These are phyloP conservation scores for Hemisphaericaspora nanyangensis DNA, from an alignment of 805 yeast species.

Conservation along the genomic window DNA sequence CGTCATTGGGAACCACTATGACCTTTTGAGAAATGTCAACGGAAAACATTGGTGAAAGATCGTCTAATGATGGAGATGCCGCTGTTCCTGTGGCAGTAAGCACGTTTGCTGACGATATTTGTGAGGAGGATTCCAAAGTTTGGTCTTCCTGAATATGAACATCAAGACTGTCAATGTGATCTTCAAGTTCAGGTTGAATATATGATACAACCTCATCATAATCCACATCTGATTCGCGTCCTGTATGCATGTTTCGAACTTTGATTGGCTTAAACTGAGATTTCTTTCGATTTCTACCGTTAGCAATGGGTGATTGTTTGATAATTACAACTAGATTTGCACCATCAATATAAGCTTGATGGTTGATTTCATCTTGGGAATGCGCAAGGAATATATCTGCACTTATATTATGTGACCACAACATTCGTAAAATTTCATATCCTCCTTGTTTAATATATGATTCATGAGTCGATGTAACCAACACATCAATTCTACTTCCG, in stretches of 20 bases:
- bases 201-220: conserved; percentile 54
- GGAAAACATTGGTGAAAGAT: conserved; percentile 23
- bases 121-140: not conserved
- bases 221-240: conserved; percentile 69
- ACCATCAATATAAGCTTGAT: conserved; percentile 63
- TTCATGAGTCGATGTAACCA: conserved; percentile 67
- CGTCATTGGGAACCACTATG: conserved; percentile 69
- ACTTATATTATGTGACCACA: conserved; percentile 78
- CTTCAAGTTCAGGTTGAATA: conserved; percentile 24
- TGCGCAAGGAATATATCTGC: conserved; percentile 53
- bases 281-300: conserved; percentile 29
- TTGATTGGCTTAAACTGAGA: conserved; percentile 66
- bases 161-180: too few species aligned
- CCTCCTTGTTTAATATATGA: conserved; percentile 57
- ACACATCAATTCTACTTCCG: conserved; percentile 67
- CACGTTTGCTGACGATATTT: too few species aligned
- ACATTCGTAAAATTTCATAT: conserved; percentile 52
- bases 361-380: conserved; percentile 57
- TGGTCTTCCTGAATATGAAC: conserved; percentile 11
- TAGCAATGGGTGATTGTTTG: conserved; percentile 51
- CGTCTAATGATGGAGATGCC: conserved; percentile 2
- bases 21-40: conserved; percentile 50
- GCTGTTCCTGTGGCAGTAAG: not conserved
- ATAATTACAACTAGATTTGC: conserved; percentile 75
- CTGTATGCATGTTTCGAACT: conserved; percentile 57